Percentiles rank a stretch among this genome's conserved stretches.
Evolutionary conservation across 139 green algal species (phyloP).

Genomic region (Chlamydomonas schloesseri): DNA sequence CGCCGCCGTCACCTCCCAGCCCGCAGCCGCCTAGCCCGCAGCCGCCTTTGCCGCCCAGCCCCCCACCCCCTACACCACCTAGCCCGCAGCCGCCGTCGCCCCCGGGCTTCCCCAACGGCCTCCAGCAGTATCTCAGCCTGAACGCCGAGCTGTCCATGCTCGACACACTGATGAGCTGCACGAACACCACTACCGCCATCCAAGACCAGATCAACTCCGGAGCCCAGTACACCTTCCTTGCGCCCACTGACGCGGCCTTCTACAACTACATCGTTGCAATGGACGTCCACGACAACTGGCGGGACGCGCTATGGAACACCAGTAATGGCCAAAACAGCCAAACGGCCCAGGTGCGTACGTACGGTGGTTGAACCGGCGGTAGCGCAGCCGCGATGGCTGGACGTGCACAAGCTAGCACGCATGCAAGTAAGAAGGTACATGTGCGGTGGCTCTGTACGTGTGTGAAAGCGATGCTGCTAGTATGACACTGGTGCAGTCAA

Average conservation of each 20-base stretch:
- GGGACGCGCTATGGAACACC: background rate
- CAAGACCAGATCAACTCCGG: background rate
- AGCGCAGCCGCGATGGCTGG: no score
- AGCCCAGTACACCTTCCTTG: background rate
- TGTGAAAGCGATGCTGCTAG: no score
- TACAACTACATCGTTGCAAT: background rate
- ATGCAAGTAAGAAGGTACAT: no score
- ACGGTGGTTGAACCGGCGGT: no score
- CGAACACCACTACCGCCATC: background rate
- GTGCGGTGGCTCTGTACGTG: no score
- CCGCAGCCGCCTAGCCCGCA: no score
- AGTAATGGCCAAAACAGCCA: background rate
- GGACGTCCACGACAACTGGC: background rate
- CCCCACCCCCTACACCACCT: no score
- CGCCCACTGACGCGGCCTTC: background rate
- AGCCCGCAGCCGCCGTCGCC: conserved; percentile 2
- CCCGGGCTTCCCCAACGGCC: background rate
- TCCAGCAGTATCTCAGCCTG: background rate
- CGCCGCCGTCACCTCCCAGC: no score
- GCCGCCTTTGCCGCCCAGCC: no score
- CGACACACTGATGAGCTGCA: background rate
- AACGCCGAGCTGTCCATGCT: background rate
- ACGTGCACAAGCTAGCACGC: no score
- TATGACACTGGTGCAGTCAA: no score
- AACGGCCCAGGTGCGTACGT: background rate